Evolutionary conservation across 2,329 filamentous ascomycete species (phyloP), one percentile per base, ranked within the genome.

Genomic region (Calonectria pseudoturangicola): DNA sequence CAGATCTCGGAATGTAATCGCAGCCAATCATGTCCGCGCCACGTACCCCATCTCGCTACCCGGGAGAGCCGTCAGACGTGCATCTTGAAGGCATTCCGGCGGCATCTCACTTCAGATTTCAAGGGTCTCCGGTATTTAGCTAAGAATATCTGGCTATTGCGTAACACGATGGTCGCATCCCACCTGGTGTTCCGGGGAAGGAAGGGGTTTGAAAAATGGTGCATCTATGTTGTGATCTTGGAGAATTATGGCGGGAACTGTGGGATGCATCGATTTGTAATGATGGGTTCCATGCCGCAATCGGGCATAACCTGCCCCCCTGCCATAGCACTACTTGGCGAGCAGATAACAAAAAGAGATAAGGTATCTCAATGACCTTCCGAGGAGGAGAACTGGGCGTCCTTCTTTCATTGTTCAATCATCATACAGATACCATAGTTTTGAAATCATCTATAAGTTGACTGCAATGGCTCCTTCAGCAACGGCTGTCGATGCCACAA

Each of bases 251-350:
- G 51, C 77, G 72, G 74, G 73, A 74, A 66, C 68, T 68, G 74
- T 50, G 65, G 64, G 68, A 72, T 76, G 45, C 41, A 51, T 74
- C 73, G 75, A 79, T 79, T 79, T 80, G 78, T 79, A 76, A 80
- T 77, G 62, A 33, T 64, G 51, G 68, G 50, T 63, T 70, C 47
- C 70, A 69, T 74, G 69, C 74, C 75, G 76, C 76, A 75, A 74
- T 77, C 74, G 67, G 77, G 71, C 67, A 45, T 54, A 54, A 50
- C 69, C 63, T 28, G 36, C 28, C 30, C 39, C 43, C n/a, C 58
- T 51, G 56, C 54, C 39, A n/a, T 2, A 41, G 3, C 41, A 36
- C 41, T 63, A 15, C 56, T 13, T 13, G 47, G 16, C 30, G 33
- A 60, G 54, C 18, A 69, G 56, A 50, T 66, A 43, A 51, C 54